Evolutionary conservation across 202 grass and related monocot species (phyloP), one percentile per base, ranked within the genome.

Genomic region (Panicum virgatum): DNA sequence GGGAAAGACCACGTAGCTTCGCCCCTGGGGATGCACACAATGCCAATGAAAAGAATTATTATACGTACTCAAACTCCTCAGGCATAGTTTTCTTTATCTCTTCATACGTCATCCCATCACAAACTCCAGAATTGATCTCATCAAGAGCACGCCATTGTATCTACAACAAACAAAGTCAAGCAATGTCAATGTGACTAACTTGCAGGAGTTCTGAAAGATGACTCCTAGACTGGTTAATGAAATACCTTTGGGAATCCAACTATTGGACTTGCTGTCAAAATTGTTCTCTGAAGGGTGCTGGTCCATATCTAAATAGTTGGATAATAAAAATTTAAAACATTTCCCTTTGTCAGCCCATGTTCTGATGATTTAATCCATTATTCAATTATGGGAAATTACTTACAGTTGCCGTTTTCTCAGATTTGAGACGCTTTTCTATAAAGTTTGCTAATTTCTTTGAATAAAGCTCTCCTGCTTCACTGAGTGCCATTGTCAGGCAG

Each of bases 71-170:
- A 74, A 86, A 96, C 87, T 96, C 92, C 82, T 94, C 96, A 3
- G 90, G 96, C 96, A 98, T 98, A 73, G 87, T 85, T 91, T 90
- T 98, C 83, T 96, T 96, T 63, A 98, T 96, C 80, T 98, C 96
- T 89, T 98, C 96, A 84, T 98, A 98, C 9, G 96, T 96, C 96
- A 98, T 98, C 47, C 96, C 96, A 89, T 98, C 96, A 87, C 92
- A 98, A 57, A 96, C 92, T 59, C 96, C 96, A 37, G 89, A 90
- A 88, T 98, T 93, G 83, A 98, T 98, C 77, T 98, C 96, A 85
- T 98, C 96, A 80, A 98, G 92, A 78, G 96, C 96, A 85, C 96
- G 96, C 96, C 96, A 98, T 93, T 98, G 96, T 88, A 98, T 98
- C 96, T 98, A 80, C 57, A 63, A 78, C 78, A 6, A 72, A 45